Evolutionary conservation across 257 asterid genomes (phyloP).

Genomic region (Cordia subcordata): DNA sequence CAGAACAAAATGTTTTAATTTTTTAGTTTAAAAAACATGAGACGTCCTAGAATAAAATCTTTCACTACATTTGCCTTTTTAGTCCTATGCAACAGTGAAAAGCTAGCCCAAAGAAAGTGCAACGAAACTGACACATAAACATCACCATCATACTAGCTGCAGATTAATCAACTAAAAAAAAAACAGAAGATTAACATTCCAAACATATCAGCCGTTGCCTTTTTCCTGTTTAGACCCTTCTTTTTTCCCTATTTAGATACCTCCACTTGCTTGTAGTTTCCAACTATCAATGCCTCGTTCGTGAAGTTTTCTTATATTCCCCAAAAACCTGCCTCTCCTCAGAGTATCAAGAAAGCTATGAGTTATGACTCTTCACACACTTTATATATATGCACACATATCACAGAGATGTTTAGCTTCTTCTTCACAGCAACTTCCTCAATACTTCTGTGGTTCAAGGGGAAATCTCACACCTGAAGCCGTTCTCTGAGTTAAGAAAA

Average conservation of each 20-base stretch:
- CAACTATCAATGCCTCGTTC: constrained; percentile 57
- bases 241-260: constrained; percentile 42
- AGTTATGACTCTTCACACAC: constrained; percentile 64
- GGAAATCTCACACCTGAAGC: not conserved
- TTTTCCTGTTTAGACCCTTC: constrained; percentile 23
- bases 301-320: constrained; percentile 83
- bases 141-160: too few relatives aligned
- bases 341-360: constrained; percentile 74
- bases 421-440: constrained; percentile 2
- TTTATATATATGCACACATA: constrained; percentile 36
- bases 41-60: too few relatives aligned
- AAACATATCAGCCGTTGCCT: too few relatives aligned
- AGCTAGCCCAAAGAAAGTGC: constrained; percentile 25
- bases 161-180: too few relatives aligned
- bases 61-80: constrained; percentile 28
- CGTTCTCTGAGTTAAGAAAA: too few relatives aligned
- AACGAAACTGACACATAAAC: too few relatives aligned
- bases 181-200: too few relatives aligned
- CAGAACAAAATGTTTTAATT: too few relatives aligned
- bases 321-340: constrained; percentile 42
- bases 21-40: too few relatives aligned
- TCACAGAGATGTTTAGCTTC: constrained; percentile 11
- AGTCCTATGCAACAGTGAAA: constrained; percentile 44
- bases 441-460: not conserved
- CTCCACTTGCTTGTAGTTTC: constrained; percentile 63